A percentile compares a stretch with the other conserved stretches of the same genome.
Evolutionary conservation across 345 rosid species (phyloP).

Genomic region (Litchi chinensis): DNA sequence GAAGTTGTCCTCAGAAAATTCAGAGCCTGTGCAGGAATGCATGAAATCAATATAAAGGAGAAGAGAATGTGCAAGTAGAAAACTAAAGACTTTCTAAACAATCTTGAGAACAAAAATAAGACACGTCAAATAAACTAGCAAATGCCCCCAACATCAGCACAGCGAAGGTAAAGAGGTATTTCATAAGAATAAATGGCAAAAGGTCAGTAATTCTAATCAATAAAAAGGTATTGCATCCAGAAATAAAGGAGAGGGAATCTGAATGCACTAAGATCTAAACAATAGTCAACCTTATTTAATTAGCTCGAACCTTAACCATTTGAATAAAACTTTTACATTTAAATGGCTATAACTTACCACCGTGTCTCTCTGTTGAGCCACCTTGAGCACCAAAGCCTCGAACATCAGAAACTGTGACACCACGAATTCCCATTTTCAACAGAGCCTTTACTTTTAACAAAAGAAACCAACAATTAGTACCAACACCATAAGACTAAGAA

Average conservation of each 20-base stretch:
- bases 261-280: neutral
- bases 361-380: slow-evolving; percentile 81
- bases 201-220: neutral
- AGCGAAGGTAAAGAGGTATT: neutral
- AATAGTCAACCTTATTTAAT: neutral
- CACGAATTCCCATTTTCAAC: slow-evolving; percentile 78
- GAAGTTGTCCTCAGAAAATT: slow-evolving; percentile 86
- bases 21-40: slow-evolving; percentile 59
- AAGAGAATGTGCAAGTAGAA: neutral
- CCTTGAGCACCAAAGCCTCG: slow-evolving; percentile 92
- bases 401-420: slow-evolving; percentile 90
- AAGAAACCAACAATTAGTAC: slow-evolving; percentile 17
- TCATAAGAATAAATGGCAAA: neutral
- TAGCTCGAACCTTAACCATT: neutral
- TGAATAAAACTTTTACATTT: neutral
- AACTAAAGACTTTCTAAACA: neutral
- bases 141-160: neutral
- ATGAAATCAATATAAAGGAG: slow-evolving; percentile 5
- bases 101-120: neutral
- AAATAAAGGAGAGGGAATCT: neutral
- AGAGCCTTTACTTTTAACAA: slow-evolving; percentile 49
- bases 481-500: neutral
- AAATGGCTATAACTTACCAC: slow-evolving; percentile 49
- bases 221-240: neutral
- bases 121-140: neutral